These are phyloP conservation scores for Calonectria leucothoes DNA, from an alignment of 2,329 filamentous ascomycete genomes.

Conservation along the genomic window DNA sequence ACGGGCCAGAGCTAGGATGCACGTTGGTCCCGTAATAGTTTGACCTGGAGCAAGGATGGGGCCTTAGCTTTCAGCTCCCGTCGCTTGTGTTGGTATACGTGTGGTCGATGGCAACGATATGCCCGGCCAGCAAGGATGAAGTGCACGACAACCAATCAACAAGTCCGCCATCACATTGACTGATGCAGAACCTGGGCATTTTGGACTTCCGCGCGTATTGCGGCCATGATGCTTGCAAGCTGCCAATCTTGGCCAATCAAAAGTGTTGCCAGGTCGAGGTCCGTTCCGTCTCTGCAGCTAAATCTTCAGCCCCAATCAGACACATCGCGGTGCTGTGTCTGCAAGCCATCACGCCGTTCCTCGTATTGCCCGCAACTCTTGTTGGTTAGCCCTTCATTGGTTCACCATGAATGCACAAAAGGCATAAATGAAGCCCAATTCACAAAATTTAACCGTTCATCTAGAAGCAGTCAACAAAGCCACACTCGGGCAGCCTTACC, in stretches of 20 bases:
- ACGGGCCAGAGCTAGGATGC: not conserved
- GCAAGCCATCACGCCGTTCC: not conserved
- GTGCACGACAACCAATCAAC: too few relatives aligned
- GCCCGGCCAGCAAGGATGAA: not conserved
- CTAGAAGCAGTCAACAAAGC: not conserved
- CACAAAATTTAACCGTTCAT: not conserved
- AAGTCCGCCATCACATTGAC: not conserved
- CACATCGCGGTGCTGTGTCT: not conserved
- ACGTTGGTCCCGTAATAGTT: not conserved
- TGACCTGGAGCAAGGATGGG: not conserved
- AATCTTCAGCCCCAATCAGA: not conserved
- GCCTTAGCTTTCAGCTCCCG: not conserved
- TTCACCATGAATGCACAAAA: not conserved
- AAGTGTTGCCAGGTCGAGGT: not conserved
- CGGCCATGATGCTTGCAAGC: not conserved
- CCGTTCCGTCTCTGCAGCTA: not conserved
- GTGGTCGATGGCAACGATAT: not conserved
- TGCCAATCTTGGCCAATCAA: not conserved
- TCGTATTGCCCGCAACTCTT: not conserved
- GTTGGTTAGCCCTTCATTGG: not conserved
- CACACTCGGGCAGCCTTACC: not conserved
- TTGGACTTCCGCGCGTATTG: not conserved
- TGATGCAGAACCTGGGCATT: not conserved
- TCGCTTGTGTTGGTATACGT: not conserved
- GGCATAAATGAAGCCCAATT: not conserved